Conservation (phyloP, 106 monocot species). For the Platanthera zijinensis region DNA sequence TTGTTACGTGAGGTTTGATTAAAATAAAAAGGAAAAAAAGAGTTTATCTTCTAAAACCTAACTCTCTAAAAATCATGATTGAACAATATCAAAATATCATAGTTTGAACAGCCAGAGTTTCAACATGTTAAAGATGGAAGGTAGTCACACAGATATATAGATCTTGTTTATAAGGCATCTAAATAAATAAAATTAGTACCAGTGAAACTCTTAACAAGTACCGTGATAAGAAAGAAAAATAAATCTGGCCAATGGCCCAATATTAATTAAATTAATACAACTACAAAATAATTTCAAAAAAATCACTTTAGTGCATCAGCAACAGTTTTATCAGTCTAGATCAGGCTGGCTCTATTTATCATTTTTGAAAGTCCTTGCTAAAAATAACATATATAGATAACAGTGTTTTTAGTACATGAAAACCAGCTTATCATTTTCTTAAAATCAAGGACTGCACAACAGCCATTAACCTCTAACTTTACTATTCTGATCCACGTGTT, state of each 20-base stretch:
- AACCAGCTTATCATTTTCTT: neutral
- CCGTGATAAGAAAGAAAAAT: neutral
- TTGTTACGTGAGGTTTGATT: too few relatives aligned
- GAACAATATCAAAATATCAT: neutral
- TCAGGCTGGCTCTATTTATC: neutral
- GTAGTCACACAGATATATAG: neutral
- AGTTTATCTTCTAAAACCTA: neutral
- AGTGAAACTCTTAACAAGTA: neutral
- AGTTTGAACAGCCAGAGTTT: neutral
- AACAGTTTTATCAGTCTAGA: neutral
- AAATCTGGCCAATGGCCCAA: neutral
- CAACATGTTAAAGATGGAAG: neutral
- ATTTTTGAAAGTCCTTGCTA: neutral
- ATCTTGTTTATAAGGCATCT: neutral
- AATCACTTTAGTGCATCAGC: neutral
- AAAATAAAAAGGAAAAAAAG: neutral
- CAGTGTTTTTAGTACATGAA: neutral
- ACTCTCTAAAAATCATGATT: neutral
- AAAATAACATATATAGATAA: neutral
- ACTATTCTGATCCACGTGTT: neutral
- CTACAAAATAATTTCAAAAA: neutral
- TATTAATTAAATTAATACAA: neutral
- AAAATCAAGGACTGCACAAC: neutral
- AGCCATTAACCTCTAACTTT: neutral
- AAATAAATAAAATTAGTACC: neutral